Evolutionary conservation across 768 basidiomycete genomes (phyloP).

Genomic region (Tylopilus sp.): DNA sequence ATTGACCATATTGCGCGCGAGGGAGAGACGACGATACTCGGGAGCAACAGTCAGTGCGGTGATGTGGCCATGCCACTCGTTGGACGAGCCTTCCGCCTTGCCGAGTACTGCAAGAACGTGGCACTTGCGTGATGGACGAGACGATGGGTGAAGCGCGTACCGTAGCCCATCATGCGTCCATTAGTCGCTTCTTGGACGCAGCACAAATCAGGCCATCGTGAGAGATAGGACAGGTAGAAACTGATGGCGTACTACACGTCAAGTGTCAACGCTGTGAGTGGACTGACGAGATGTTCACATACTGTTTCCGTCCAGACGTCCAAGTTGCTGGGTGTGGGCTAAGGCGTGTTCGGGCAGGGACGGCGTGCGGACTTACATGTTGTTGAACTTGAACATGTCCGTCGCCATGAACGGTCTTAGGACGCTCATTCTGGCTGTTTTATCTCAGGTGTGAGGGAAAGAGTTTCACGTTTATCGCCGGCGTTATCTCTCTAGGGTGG

Average conservation of each 20-base stretch:
- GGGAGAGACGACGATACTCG: constrained; percentile 82
- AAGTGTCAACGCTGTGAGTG: neutral
- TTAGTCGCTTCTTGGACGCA: constrained; percentile 77
- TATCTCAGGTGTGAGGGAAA: neutral
- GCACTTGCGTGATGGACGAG: constrained; percentile 6
- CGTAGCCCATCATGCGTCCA: constrained; percentile 90
- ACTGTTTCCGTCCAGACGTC: constrained; percentile 99
- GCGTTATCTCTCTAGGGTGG: neutral
- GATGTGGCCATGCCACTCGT: constrained; percentile 92
- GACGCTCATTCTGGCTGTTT: constrained; percentile 48
- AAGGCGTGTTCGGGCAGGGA: neutral
- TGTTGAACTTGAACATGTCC: constrained; percentile 92
- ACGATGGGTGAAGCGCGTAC: constrained; percentile 43
- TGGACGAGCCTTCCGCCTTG: constrained; percentile 77
- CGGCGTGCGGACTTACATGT: constrained; percentile 53
- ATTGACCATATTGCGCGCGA: constrained; percentile 84
- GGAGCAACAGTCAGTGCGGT: constrained; percentile 95
- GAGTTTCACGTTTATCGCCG: neutral
- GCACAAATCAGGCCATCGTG: constrained; percentile 91
- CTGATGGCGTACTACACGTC: constrained; percentile 70
- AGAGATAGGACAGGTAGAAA: constrained; percentile 87
- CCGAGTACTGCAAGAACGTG: constrained; percentile 65
- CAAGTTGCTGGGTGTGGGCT: constrained; percentile 60
- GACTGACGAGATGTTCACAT: constrained; percentile 25
- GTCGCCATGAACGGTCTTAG: constrained; percentile 82